A percentile compares a stretch with the other conserved stretches of the same genome.
Evolutionary conservation across 2,329 filamentous ascomycete species (phyloP).

Genomic region (Westerdykella sp.): DNA sequence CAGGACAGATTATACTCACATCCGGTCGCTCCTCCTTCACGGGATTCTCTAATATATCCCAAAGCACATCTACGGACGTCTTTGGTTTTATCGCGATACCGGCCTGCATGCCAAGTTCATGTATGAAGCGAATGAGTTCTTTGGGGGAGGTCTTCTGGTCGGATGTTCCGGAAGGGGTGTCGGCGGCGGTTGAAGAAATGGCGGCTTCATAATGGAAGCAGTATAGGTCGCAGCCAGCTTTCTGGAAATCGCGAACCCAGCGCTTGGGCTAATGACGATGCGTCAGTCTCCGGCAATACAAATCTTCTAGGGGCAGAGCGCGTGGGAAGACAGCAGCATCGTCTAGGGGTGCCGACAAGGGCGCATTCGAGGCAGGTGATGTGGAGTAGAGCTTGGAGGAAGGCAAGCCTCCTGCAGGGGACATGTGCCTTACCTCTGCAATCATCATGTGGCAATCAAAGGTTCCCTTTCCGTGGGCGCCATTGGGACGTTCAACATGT

Average conservation of each 20-base stretch:
- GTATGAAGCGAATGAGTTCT: constrained; percentile 84
- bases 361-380: not conserved
- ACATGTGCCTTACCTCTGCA: constrained; percentile 61
- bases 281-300: not conserved
- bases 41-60: constrained; percentile 73
- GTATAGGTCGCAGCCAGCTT: constrained; percentile 95
- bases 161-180: constrained; percentile 63
- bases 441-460: constrained; percentile 99
- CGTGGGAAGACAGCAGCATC: not conserved
- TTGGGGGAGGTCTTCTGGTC: constrained; percentile 72
- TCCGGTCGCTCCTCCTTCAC: constrained; percentile 75
- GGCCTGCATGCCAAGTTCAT: constrained; percentile 78
- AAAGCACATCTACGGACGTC: constrained; percentile 84
- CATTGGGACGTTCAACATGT: constrained; percentile 70
- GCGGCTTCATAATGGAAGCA: constrained; percentile 99
- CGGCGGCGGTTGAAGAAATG: constrained; percentile 72
- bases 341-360: not conserved
- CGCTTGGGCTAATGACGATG: constrained; percentile 68
- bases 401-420: not conserved
- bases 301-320: not conserved
- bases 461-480: constrained; percentile 71
- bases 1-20: constrained; percentile 53
- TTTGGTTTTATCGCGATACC: constrained; percentile 94
- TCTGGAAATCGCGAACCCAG: constrained; percentile 94
- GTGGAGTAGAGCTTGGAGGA: not conserved